Evolutionary conservation across 495 filamentous ascomycete species (phyloP).

Genomic region (Lophiostoma macrostomum): DNA sequence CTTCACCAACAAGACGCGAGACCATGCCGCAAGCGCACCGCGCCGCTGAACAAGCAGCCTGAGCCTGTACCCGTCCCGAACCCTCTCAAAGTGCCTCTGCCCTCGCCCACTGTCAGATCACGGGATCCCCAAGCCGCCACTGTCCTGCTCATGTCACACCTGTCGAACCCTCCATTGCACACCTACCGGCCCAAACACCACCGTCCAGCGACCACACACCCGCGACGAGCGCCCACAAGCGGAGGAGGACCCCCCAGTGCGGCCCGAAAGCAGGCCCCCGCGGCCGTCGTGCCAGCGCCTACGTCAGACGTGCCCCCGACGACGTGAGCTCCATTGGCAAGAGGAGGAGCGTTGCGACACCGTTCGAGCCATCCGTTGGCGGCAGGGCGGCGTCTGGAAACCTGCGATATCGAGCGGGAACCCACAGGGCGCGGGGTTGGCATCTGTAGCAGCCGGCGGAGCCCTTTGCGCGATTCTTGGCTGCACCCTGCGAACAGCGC

Average conservation of each 20-base stretch:
- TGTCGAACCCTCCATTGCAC: constrained; percentile 9
- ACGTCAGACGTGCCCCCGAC: too few species aligned
- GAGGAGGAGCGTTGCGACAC: neutral
- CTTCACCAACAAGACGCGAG: neutral
- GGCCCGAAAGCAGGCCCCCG: too few species aligned
- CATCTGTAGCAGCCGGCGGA: neutral
- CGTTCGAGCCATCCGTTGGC: neutral
- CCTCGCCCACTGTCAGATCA: constrained; percentile 11
- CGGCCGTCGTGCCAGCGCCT: too few species aligned
- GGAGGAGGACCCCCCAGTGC: neutral
- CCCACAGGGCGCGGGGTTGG: constrained; percentile 1
- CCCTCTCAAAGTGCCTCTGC: neutral
- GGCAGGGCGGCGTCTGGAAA: neutral
- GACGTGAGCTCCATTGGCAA: too few species aligned
- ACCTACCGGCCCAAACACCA: neutral
- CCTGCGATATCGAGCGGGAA: neutral
- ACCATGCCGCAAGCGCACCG: constrained; percentile 3
- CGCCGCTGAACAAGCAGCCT: neutral
- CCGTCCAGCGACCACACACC: neutral
- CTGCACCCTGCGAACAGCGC: neutral
- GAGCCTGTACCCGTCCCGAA: constrained; percentile 2
- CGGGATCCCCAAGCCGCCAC: constrained; percentile 8
- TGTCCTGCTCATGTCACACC: constrained; percentile 15
- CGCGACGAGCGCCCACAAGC: neutral
- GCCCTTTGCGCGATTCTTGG: neutral